These are phyloP conservation scores for Anthracocystis panici-leucophaei DNA, from an alignment of 1,284 basidiomycete species.

Conservation along the genomic window DNA sequence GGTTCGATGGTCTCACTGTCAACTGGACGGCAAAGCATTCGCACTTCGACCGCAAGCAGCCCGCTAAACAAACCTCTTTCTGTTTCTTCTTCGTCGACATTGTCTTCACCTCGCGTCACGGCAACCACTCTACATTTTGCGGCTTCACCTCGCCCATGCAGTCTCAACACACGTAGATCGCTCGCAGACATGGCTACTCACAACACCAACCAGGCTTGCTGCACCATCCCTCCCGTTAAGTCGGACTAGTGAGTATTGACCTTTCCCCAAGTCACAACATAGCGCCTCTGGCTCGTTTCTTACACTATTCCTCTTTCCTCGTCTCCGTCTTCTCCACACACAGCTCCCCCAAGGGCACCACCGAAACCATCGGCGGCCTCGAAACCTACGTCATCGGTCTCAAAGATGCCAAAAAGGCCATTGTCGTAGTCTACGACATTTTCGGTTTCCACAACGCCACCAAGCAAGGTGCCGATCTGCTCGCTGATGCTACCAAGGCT, in stretches of 20 bases:
- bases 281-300: neutral
- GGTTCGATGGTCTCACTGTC: neutral
- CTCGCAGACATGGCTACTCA: constrained; percentile 42
- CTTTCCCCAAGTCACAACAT: too few species aligned
- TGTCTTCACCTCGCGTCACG: neutral
- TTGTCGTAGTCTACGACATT: constrained; percentile 77
- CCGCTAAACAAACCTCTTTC: constrained; percentile 11
- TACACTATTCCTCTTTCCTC: neutral
- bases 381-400: constrained; percentile 66
- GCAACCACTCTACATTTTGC: neutral
- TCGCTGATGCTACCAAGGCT: constrained; percentile 71
- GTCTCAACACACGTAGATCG: constrained; percentile 16
- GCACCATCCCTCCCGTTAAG: constrained; percentile 72
- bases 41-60: neutral
- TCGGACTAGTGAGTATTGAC: constrained; percentile 69
- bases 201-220: constrained; percentile 71
- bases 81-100: neutral
- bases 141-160: neutral
- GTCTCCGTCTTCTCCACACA: neutral
- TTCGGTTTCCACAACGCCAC: constrained; percentile 75
- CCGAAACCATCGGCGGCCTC: constrained; percentile 55
- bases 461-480: constrained; percentile 74
- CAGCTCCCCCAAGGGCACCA: constrained; percentile 71
- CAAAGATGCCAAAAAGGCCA: constrained; percentile 72
- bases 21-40: neutral